phyloP scores from a whole-genome alignment of 164 flowering plant species.

The Amborella trichopoda region DNA sequence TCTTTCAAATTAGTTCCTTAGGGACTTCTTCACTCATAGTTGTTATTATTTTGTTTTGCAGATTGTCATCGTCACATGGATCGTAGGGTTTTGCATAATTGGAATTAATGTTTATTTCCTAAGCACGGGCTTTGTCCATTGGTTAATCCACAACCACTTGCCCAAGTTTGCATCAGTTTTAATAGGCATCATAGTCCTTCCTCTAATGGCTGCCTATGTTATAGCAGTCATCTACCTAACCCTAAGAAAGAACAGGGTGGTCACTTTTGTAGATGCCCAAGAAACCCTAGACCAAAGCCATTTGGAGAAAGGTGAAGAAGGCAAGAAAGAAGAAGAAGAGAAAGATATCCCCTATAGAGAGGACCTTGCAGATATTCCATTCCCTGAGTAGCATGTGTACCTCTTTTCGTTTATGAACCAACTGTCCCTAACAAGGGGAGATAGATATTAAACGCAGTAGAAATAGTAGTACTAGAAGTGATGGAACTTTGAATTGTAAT shows the following conservation, averaged over 20 bases:
- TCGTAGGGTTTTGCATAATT: constrained; percentile 49
- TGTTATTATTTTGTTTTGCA: constrained; percentile 16
- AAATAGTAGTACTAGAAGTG: no score
- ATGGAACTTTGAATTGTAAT: no score
- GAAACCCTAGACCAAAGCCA: constrained; percentile 22
- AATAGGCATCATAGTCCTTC: constrained; percentile 64
- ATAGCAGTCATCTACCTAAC: constrained; percentile 50
- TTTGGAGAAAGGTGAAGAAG: constrained; percentile 34
- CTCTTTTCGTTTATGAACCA: no score
- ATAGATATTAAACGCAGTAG: no score
- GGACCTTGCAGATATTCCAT: constrained; percentile 57
- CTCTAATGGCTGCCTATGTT: constrained; percentile 60
- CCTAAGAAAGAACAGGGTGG: constrained; percentile 53
- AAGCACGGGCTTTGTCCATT: constrained; percentile 51
- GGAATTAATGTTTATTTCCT: constrained; percentile 81
- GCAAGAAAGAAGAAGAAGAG: not conserved
- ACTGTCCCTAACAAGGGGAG: no score
- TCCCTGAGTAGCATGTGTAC: constrained; percentile 33
- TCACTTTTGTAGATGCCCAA: constrained; percentile 38
- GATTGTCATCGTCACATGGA: constrained; percentile 74
- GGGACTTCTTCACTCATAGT: not conserved
- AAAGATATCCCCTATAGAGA: constrained; percentile 37
- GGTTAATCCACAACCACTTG: constrained; percentile 61
- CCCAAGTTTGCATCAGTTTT: constrained; percentile 59
- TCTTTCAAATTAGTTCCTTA: no score